These are phyloP conservation scores for Betula pendula DNA, from an alignment of 306 rosid species.

Conservation along the genomic window DNA sequence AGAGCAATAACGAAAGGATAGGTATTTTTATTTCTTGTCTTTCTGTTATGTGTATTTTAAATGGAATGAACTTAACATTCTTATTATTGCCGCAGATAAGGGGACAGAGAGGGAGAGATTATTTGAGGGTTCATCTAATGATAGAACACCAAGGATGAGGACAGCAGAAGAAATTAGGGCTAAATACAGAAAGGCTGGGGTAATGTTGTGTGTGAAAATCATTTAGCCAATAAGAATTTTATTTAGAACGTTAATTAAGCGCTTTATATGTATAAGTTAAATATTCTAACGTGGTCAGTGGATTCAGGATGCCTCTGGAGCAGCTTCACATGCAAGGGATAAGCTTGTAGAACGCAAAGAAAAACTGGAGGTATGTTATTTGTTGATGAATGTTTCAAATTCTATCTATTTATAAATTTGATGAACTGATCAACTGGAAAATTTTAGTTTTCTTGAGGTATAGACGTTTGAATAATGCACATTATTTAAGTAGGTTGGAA, in stretches of 20 bases:
- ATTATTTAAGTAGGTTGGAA: neutral
- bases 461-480: neutral
- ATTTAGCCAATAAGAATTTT: conserved; percentile 23
- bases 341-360: conserved; percentile 73
- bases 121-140: conserved; percentile 49
- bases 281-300: conserved; percentile 26
- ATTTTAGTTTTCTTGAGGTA: neutral
- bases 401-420: neutral
- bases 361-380: conserved; percentile 68
- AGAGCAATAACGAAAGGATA: conserved; percentile 44
- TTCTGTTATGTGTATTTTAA: conserved; percentile 19
- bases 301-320: conserved; percentile 72
- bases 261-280: conserved; percentile 22
- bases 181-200: conserved; percentile 70
- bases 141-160: conserved; percentile 56
- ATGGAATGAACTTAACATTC: conserved; percentile 11
- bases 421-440: neutral
- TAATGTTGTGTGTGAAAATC: neutral
- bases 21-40: conserved; percentile 44
- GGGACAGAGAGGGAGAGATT: conserved; percentile 60
- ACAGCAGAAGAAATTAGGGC: conserved; percentile 88
- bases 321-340: conserved; percentile 75
- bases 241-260: conserved; percentile 21
- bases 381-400: conserved; percentile 2
- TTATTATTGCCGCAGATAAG: conserved; percentile 47